Conservation (phyloP, 805 yeast genomes). For the Kluyveromyces dobzhanskii region DNA sequence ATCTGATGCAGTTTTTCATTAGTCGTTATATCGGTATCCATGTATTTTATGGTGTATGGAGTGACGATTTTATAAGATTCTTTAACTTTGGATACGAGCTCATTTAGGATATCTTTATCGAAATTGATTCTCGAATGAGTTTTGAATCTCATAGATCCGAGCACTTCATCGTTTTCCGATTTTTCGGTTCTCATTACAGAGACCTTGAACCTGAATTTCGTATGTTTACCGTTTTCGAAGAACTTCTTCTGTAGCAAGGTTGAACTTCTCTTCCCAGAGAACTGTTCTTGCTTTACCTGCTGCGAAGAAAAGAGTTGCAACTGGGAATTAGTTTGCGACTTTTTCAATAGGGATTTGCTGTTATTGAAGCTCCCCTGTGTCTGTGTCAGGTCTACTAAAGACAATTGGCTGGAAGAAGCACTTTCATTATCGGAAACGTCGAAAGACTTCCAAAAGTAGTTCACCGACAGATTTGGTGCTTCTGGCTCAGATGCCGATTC, state of each 20-base stretch:
- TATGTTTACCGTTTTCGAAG: slow-evolving; percentile 2
- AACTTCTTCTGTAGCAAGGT: slow-evolving; percentile 3
- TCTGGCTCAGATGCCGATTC: slow-evolving; percentile 10
- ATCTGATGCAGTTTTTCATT: background rate
- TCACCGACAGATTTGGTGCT: slow-evolving; percentile 23
- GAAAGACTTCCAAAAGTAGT: slow-evolving; percentile 26
- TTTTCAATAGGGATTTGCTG: background rate
- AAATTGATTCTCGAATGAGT: background rate
- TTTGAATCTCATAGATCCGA: slow-evolving; percentile 1
- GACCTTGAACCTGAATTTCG: slow-evolving; percentile 1
- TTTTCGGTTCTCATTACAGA: background rate
- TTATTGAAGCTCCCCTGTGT: background rate
- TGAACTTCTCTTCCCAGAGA: slow-evolving; percentile 1
- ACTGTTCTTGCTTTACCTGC: background rate
- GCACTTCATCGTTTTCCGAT: background rate
- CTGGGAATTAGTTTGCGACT: background rate
- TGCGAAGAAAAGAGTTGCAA: too few relatives aligned
- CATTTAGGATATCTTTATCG: background rate
- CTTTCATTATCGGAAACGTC: slow-evolving; percentile 24
- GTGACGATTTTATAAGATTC: background rate
- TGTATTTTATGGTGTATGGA: background rate
- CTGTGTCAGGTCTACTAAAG: slow-evolving; percentile 5
- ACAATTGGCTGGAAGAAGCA: slow-evolving; percentile 19
- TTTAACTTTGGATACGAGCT: slow-evolving; percentile 1
- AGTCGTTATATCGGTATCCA: background rate